A percentile compares a stretch with the other conserved stretches of the same genome.
Conservation (phyloP, 2,329 filamentous ascomycete genomes). For the Aspergillus floridensis region DNA sequence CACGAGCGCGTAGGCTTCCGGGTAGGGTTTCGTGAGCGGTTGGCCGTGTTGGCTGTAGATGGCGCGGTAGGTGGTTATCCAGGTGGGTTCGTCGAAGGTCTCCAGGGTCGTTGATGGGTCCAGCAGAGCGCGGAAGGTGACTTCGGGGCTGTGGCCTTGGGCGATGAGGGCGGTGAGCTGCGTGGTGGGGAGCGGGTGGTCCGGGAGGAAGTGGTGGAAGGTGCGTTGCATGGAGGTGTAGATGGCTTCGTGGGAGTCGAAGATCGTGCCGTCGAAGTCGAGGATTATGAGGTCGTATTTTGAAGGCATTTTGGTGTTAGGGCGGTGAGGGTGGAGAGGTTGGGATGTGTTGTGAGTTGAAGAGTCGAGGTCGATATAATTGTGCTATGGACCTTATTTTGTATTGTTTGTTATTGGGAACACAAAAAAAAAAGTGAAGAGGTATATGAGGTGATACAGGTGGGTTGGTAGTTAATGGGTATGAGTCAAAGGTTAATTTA, state of each 20-base stretch:
- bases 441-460: too few species aligned
- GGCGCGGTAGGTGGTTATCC: slow-evolving; percentile 21
- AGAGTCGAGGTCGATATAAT: too few species aligned
- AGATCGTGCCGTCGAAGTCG: slow-evolving; percentile 21
- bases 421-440: too few species aligned
- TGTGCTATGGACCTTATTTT: too few species aligned
- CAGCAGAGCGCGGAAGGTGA: slow-evolving; percentile 12
- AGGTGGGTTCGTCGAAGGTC: slow-evolving; percentile 13
- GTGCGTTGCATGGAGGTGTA: slow-evolving; percentile 6
- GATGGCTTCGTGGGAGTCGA: slow-evolving; percentile 18
- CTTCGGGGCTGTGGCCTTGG: slow-evolving; percentile 9
- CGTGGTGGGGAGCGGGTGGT: neutral
- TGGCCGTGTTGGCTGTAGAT: slow-evolving; percentile 23
- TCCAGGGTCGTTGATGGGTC: neutral
- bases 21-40: slow-evolving; percentile 19
- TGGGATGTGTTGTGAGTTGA: too few species aligned
- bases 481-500: too few species aligned
- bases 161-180: slow-evolving; percentile 11
- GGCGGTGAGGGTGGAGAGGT: too few species aligned
- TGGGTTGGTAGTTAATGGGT: too few species aligned
- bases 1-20: slow-evolving; percentile 17
- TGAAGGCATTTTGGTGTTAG: neutral
- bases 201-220: slow-evolving; percentile 12
- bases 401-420: too few species aligned
- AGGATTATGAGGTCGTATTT: slow-evolving; percentile 14